Conservation (phyloP, 208 protist genomes). For the Acanthamoeba royreba region DNA sequence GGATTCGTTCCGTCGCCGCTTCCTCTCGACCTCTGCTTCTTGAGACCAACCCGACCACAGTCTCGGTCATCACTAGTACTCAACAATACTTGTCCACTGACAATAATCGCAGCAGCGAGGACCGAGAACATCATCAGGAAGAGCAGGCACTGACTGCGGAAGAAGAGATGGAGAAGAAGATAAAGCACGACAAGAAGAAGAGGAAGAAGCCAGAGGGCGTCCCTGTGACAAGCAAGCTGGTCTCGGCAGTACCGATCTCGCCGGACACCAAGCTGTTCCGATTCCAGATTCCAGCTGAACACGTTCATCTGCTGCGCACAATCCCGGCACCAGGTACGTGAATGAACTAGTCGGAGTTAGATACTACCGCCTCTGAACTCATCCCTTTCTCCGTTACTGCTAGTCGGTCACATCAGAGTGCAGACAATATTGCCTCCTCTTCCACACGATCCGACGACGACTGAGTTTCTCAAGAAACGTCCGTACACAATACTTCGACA, state of each 20-base stretch:
- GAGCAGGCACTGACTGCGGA: too few species aligned
- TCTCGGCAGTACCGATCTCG: background rate
- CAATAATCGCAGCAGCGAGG: too few species aligned
- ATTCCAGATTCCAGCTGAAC: background rate
- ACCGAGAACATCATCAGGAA: too few species aligned
- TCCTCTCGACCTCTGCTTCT: too few species aligned
- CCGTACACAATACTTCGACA: background rate
- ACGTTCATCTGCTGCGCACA: background rate
- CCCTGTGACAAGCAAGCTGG: background rate
- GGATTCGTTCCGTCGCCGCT: too few species aligned
- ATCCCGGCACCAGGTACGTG: background rate
- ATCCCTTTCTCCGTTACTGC: background rate
- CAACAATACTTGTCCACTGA: too few species aligned
- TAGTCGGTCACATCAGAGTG: background rate
- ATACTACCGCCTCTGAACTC: too few species aligned
- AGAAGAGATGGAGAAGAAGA: background rate
- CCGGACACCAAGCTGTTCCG: slow-evolving; percentile 11
- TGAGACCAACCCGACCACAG: too few species aligned
- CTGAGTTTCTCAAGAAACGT: background rate
- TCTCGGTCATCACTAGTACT: too few species aligned
- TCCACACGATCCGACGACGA: background rate
- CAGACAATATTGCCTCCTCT: background rate
- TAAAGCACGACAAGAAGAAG: background rate
- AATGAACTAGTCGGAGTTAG: too few species aligned
- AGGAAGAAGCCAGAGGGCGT: too few species aligned